Conservation (phyloP, 208 protist genomes). For the Leishmania major region DNA sequence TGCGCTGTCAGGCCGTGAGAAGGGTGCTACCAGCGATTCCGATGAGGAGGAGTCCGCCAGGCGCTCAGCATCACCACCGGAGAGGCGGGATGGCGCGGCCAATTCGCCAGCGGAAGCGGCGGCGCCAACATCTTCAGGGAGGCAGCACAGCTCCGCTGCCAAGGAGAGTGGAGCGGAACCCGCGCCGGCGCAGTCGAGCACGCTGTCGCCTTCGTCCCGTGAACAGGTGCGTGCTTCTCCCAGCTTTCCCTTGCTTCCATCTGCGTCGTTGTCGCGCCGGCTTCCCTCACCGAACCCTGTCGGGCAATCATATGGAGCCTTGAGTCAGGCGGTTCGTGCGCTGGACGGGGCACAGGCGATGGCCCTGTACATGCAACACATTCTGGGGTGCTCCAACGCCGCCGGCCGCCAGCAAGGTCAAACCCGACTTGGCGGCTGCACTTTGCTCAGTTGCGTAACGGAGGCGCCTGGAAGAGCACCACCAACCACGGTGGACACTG, state of each 20-base stretch:
- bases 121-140: not conserved
- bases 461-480: not conserved
- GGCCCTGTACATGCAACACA: constrained; percentile 31
- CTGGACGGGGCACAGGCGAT: constrained; percentile 24
- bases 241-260: not conserved
- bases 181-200: not conserved
- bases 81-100: not conserved
- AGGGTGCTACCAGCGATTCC: not conserved
- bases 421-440: not conserved
- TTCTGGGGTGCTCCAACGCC: constrained; percentile 2
- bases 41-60: constrained; percentile 1
- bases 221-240: not conserved
- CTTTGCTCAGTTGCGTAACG: not conserved
- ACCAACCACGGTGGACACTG: not conserved
- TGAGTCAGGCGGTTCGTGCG: not conserved
- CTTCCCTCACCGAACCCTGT: not conserved
- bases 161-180: not conserved
- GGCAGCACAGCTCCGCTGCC: not conserved
- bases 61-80: not conserved
- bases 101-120: not conserved
- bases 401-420: too few relatives aligned
- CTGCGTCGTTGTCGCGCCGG: not conserved
- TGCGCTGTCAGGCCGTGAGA: not conserved
- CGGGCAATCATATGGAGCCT: not conserved
- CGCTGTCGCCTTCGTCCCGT: not conserved